phyloP scores from a whole-genome alignment of 169 alveolate species.

The Plasmodium vivax region DNA sequence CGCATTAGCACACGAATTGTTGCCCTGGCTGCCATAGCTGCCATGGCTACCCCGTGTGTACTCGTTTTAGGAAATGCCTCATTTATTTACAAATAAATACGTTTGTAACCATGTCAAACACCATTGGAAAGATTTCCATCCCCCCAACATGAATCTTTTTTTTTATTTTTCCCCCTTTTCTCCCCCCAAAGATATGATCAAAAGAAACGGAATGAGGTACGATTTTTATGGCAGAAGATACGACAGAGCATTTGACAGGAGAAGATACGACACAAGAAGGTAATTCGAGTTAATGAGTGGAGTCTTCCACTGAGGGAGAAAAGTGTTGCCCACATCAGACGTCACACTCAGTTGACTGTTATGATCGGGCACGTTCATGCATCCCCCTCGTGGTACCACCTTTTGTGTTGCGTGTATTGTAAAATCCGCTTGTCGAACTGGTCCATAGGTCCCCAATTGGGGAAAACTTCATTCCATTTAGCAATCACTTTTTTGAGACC shows the following conservation, averaged over 20 bases:
- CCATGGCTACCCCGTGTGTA: background rate
- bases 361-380: background rate
- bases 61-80: background rate
- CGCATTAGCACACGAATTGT: background rate
- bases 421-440: background rate
- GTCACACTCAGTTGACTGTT: background rate
- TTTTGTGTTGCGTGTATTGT: background rate
- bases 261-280: constrained; percentile 68
- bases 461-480: background rate
- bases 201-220: constrained; percentile 46
- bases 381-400: background rate
- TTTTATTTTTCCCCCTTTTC: background rate
- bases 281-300: constrained; percentile 36
- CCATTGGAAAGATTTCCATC: background rate
- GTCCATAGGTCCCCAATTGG: background rate
- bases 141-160: background rate
- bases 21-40: background rate
- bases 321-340: background rate
- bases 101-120: background rate
- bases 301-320: background rate
- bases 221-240: constrained; percentile 55
- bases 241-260: constrained; percentile 62
- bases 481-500: background rate
- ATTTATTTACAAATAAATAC: background rate
- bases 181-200: constrained; percentile 16